These are phyloP conservation scores for Picochlorum sp. DNA, from an alignment of 139 green algal species.

Conservation along the genomic window DNA sequence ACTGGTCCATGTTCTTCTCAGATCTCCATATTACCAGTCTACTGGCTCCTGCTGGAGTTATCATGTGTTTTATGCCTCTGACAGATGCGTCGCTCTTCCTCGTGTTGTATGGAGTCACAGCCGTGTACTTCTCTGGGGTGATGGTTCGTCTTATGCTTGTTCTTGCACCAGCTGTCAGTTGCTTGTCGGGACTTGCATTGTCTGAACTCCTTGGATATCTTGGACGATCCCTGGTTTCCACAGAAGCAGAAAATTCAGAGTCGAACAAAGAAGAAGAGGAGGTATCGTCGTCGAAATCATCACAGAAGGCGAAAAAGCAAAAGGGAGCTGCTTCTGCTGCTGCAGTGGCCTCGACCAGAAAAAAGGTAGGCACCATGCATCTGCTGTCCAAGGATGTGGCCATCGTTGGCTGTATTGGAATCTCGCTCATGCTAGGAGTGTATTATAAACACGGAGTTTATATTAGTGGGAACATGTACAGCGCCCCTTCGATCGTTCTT, in stretches of 20 bases:
- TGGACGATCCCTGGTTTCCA: constrained; percentile 3
- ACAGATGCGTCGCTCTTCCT: constrained; percentile 81
- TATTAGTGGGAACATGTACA: constrained; percentile 84
- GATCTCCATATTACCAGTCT: constrained; percentile 48
- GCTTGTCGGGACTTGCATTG: constrained; percentile 75
- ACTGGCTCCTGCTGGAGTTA: constrained; percentile 62
- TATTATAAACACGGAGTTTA: constrained; percentile 78
- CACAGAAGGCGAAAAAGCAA: not conserved
- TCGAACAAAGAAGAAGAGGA: not conserved
- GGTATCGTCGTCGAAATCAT: not conserved
- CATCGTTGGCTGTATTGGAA: constrained; percentile 1
- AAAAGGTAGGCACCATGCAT: not conserved
- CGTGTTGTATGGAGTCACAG: constrained; percentile 85
- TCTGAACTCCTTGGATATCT: constrained; percentile 45
- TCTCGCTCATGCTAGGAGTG: constrained; percentile 5
- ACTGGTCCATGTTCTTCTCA: constrained; percentile 87
- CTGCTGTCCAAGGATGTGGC: constrained; percentile 42
- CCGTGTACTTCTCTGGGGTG: constrained; percentile 90
- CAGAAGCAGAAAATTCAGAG: not conserved
- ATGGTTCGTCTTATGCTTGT: constrained; percentile 93
- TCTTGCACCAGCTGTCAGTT: constrained; percentile 87
- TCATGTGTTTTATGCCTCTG: constrained; percentile 70
- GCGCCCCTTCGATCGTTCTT: constrained; percentile 86
- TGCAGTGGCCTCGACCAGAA: not conserved
- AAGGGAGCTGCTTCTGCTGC: not conserved